Base-by-base conservation (phyloP, 1,139 yeast genomes). In the Yamadazyma buinensis region DNA sequence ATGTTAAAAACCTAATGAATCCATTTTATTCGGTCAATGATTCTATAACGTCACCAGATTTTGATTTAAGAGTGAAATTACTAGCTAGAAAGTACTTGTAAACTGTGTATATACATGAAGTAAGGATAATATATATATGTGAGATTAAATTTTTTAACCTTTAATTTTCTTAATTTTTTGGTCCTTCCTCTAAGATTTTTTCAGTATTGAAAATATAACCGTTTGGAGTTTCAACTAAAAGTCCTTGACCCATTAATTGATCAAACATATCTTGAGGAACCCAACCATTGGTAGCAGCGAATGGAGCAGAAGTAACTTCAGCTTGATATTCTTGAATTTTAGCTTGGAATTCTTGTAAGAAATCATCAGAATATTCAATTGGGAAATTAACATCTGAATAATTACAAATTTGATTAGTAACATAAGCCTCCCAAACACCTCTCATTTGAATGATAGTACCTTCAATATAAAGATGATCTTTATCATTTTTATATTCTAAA, bases 251-350 rank as follows among this genome's bases (percentile, higher is more conserved):
- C 30, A 76, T 60, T 46, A 87, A 69, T 37, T 75, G 75, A 29
- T 77, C 82, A 54, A 90, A 88, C 83, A 87, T 77, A 52, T 87
- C 95, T 55, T 86, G 95, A 18, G 97, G 96, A 39, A 92, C 75
- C 96, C 97, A 90, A 5, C 96, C 96, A 38, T 86, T 84, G 25
- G 97, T 85, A 32, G 94, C 94, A 24, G 86, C 81, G 58, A 88
- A 88, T 30, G 97, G 97, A 36, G 80, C 75, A 7, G 79, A 68
- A 25, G 82, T 72, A 33, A 84, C 62, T 45, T 76, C 79, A 45
- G 75, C 63, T 56, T 85, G 92, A 63, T 86, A 83, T 29, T 69
- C 75, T 41, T 75, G 80, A 49, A 86, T 70, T 21, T 74, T 76
- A 20, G 63, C 53, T 37, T 77, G 77, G 52, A 82, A 84, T 33